A percentile compares a stretch with the other conserved stretches of the same genome.
phyloP scores from a whole-genome alignment of 83 land plant genomes.

The Picea abies region DNA sequence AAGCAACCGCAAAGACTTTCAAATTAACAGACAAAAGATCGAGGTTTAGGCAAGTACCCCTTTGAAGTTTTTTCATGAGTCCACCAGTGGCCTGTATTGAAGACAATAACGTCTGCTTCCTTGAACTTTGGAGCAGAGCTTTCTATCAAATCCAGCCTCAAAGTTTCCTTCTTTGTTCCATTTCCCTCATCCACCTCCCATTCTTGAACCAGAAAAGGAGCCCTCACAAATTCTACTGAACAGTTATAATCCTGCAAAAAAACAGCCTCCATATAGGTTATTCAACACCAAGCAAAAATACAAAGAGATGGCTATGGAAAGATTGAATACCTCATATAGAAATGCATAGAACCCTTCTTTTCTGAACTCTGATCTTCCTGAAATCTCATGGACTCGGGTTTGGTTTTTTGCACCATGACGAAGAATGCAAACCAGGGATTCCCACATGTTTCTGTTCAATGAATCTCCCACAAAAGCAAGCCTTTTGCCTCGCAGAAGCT shows the following conservation, averaged over 20 bases:
- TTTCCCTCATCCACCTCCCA: constrained; percentile 33
- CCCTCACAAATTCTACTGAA: constrained; percentile 65
- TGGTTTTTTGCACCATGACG: constrained; percentile 22
- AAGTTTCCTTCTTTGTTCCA: constrained; percentile 52
- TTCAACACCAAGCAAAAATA: background rate
- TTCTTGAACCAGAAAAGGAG: constrained; percentile 71
- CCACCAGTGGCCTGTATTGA: constrained; percentile 94
- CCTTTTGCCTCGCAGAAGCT: too few species aligned
- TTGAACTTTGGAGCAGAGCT: constrained; percentile 53
- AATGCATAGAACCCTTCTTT: constrained; percentile 20
- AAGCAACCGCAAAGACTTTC: too few species aligned
- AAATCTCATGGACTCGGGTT: constrained; percentile 22
- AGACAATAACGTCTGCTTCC: constrained; percentile 65
- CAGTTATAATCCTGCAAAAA: constrained; percentile 64
- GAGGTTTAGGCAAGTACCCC: constrained; percentile 20
- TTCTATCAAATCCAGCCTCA: constrained; percentile 58
- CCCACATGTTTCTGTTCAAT: constrained; percentile 28
- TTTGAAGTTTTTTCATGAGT: constrained; percentile 39
- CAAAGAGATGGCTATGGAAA: background rate
- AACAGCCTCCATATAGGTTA: background rate
- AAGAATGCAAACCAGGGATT: constrained; percentile 41
- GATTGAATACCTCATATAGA: constrained; percentile 19
- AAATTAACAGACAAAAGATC: too few species aligned
- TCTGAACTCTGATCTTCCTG: constrained; percentile 22
- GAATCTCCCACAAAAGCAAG: too few species aligned